Conservation (phyloP, 2,329 filamentous ascomycete genomes). For the Paecilomyces formosus region DNA sequence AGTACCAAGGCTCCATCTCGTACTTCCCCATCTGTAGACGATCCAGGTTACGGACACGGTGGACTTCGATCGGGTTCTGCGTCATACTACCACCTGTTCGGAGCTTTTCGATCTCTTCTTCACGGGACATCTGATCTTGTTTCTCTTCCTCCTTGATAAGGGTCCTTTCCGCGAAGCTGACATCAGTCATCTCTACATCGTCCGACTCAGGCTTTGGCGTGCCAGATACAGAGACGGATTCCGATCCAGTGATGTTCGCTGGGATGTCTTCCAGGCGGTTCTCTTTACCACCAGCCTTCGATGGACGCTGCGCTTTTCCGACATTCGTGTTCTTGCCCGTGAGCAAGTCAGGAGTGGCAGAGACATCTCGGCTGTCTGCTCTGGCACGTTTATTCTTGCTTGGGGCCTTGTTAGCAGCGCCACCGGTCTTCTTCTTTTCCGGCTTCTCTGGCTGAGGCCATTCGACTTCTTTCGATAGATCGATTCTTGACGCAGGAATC, state of each 20-base stretch:
- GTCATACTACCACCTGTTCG: slow-evolving; percentile 96
- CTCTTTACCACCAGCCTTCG: slow-evolving; percentile 54
- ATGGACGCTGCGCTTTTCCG: slow-evolving; percentile 39
- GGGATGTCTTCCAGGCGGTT: slow-evolving; percentile 44
- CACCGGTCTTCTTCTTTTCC: slow-evolving; percentile 73
- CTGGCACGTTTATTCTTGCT: slow-evolving; percentile 52
- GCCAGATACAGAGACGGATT: slow-evolving; percentile 28
- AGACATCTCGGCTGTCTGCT: slow-evolving; percentile 47
- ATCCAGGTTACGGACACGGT: slow-evolving; percentile 88
- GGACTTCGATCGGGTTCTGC: slow-evolving; percentile 94
- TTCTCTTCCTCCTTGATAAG: slow-evolving; percentile 32
- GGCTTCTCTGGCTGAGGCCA: slow-evolving; percentile 90
- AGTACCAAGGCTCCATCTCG: slow-evolving; percentile 97
- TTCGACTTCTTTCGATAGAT: slow-evolving; percentile 85
- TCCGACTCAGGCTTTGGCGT: slow-evolving; percentile 33
- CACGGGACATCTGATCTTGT: slow-evolving; percentile 48
- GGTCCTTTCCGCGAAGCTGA: slow-evolving; percentile 18
- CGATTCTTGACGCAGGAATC: slow-evolving; percentile 74
- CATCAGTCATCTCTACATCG: slow-evolving; percentile 39
- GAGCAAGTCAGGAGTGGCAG: slow-evolving; percentile 47
- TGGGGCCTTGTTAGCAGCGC: slow-evolving; percentile 42
- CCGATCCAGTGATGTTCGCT: slow-evolving; percentile 22
- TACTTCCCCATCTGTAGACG: slow-evolving; percentile 89
- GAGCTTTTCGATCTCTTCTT: slow-evolving; percentile 94
- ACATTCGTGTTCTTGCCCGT: slow-evolving; percentile 43